Conservation (phyloP, 2,329 filamentous ascomycete species). For the Lecanicillium sp. region DNA sequence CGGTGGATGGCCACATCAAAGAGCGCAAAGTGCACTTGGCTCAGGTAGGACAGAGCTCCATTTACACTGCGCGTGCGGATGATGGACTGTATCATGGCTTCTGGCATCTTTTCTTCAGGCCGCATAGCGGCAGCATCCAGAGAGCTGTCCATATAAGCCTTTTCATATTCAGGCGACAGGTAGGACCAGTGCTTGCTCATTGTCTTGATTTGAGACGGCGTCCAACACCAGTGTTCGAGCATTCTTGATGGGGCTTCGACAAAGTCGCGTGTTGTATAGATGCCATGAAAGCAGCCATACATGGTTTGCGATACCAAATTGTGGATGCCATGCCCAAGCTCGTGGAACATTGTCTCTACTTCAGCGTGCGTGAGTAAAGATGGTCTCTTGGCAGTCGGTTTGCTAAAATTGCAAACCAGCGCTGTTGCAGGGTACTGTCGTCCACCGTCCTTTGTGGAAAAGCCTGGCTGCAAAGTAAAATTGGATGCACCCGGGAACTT, state of each 20-base stretch:
- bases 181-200: constrained; percentile 6
- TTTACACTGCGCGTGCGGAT: constrained; percentile 31
- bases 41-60: constrained; percentile 63
- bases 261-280: constrained; percentile 4
- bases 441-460: constrained; percentile 37
- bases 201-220: not conserved
- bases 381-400: constrained; percentile 47
- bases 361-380: constrained; percentile 49
- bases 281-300: constrained; percentile 5
- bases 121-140: not conserved
- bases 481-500: constrained; percentile 49
- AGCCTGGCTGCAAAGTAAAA: constrained; percentile 44
- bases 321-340: constrained; percentile 18
- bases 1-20: constrained; percentile 70
- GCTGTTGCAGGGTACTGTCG: constrained; percentile 46
- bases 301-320: constrained; percentile 9
- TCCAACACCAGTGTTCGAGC: constrained; percentile 8
- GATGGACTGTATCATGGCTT: constrained; percentile 2
- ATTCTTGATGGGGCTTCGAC: constrained; percentile 5
- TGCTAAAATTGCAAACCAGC: constrained; percentile 51
- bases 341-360: constrained; percentile 40
- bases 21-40: constrained; percentile 67
- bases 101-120: constrained; percentile 2
- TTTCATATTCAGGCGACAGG: constrained; percentile 4
- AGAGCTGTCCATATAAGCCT: not conserved